A percentile compares a stretch with the other conserved stretches of the same genome.
These are phyloP conservation scores for Vitellaria paradoxa DNA, from an alignment of 179 eudicot genomes.

Conservation along the genomic window DNA sequence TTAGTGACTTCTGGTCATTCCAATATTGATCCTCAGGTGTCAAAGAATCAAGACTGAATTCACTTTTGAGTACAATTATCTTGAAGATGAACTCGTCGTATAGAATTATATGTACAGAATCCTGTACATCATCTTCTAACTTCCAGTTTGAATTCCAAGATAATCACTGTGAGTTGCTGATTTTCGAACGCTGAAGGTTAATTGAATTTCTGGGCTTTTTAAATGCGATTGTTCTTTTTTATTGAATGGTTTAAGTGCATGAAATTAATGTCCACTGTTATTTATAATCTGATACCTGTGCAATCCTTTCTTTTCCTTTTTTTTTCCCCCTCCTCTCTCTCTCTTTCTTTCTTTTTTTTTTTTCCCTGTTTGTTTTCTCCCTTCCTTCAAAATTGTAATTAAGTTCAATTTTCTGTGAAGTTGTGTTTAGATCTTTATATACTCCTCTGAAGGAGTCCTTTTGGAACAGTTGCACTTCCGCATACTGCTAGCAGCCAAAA, in stretches of 20 bases:
- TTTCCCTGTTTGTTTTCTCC: no score
- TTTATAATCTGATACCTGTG: not conserved
- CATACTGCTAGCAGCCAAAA: not conserved
- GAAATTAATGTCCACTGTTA: not conserved
- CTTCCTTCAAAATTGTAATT: not conserved
- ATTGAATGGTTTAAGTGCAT: not conserved
- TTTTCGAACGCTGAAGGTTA: not conserved
- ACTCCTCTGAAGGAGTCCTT: not conserved
- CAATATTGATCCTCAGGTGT: slow-evolving; percentile 58
- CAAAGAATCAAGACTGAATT: slow-evolving; percentile 90
- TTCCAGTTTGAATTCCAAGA: not conserved
- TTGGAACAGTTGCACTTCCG: not conserved
- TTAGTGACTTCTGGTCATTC: not conserved
- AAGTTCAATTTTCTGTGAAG: not conserved
- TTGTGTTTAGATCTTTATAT: not conserved
- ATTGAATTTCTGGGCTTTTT: not conserved
- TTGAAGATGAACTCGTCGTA: slow-evolving; percentile 87
- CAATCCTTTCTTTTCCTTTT: no score
- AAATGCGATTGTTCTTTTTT: no score
- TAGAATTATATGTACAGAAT: slow-evolving; percentile 25
- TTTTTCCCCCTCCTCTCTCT: no score
- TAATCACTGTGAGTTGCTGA: not conserved
- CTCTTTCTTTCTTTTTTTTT: no score
- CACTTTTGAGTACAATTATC: slow-evolving; percentile 83
- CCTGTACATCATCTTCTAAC: not conserved